These are phyloP conservation scores for Phanerochaete sordida DNA, from an alignment of 768 basidiomycete genomes.

Conservation along the genomic window DNA sequence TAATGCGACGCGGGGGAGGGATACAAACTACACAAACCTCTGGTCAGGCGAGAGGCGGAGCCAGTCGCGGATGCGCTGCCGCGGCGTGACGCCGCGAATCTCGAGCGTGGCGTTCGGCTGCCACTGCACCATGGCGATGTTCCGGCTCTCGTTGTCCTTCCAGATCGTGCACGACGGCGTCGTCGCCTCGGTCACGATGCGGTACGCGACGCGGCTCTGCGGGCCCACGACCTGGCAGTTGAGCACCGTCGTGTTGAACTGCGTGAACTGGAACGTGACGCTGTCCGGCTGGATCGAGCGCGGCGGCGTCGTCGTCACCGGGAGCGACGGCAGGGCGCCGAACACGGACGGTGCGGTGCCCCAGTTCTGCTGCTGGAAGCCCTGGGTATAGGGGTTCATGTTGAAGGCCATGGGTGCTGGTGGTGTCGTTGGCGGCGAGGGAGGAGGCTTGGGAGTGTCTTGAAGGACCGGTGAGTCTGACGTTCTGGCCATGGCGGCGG, in stretches of 20 bases:
- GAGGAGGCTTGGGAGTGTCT: background rate
- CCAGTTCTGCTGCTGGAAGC: conserved; percentile 16
- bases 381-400: conserved; percentile 27
- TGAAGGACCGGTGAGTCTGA: background rate
- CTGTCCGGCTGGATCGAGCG: conserved; percentile 26
- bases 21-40: conserved; percentile 31
- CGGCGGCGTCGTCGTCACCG: conserved; percentile 24
- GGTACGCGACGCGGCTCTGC: conserved; percentile 43
- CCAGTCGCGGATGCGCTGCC: conserved; percentile 52
- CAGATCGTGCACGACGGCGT: conserved; percentile 53
- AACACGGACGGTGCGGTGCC: conserved; percentile 47
- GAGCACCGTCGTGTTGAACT: conserved; percentile 47
- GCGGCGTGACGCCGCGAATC: conserved; percentile 44
- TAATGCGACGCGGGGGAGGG: background rate
- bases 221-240: conserved; percentile 54
- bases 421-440: background rate
- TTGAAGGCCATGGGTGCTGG: conserved; percentile 10
- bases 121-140: conserved; percentile 60
- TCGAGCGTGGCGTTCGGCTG: conserved; percentile 45
- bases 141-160: conserved; percentile 44
- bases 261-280: conserved; percentile 46
- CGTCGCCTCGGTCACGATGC: conserved; percentile 45
- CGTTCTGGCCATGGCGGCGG: background rate
- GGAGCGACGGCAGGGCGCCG: conserved; percentile 56
- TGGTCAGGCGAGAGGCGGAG: conserved; percentile 46